These are phyloP conservation scores for Jamesozyma piceae DNA, from an alignment of 805 yeast species.

Conservation along the genomic window DNA sequence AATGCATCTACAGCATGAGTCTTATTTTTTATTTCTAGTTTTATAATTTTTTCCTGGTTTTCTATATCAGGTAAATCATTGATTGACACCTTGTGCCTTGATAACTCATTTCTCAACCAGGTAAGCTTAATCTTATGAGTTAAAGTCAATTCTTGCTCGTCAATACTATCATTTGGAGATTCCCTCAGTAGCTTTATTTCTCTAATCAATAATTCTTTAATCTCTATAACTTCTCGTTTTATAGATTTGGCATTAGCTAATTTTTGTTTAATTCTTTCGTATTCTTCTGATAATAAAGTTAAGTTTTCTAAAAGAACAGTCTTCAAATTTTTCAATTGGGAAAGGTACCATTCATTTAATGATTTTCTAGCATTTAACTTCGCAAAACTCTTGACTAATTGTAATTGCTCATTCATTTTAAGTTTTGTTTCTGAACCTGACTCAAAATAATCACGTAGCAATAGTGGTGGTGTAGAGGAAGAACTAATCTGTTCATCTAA, in stretches of 20 bases:
- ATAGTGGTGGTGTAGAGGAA: conserved; percentile 47
- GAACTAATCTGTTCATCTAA: conserved; percentile 40
- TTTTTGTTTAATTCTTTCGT: conserved; percentile 12
- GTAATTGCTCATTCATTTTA: conserved; percentile 40
- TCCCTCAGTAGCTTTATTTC: conserved; percentile 18
- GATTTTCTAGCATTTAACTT: conserved; percentile 44
- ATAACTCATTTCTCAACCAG: conserved; percentile 12
- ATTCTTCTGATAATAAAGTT: conserved; percentile 17
- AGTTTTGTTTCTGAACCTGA: conserved; percentile 33
- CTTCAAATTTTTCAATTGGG: conserved; percentile 40
- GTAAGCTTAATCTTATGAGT: conserved; percentile 12
- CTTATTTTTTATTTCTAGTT: conserved; percentile 2
- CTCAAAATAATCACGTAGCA: conserved; percentile 41
- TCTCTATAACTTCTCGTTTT: conserved; percentile 7
- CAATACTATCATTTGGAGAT: conserved; percentile 5
- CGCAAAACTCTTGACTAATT: conserved; percentile 41
- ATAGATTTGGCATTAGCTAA: conserved; percentile 8
- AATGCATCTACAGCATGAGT: neutral
- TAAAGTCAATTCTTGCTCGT: conserved; percentile 9
- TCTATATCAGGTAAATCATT: conserved; percentile 6
- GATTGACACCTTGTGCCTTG: conserved; percentile 6
- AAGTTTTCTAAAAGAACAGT: conserved; percentile 25
- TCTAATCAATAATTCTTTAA: conserved; percentile 13
- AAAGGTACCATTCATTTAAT: conserved; percentile 58
- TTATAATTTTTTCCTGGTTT: conserved; percentile 2